Evolutionary conservation across 805 yeast species (phyloP).

Genomic region (Starmera dryadoides): DNA sequence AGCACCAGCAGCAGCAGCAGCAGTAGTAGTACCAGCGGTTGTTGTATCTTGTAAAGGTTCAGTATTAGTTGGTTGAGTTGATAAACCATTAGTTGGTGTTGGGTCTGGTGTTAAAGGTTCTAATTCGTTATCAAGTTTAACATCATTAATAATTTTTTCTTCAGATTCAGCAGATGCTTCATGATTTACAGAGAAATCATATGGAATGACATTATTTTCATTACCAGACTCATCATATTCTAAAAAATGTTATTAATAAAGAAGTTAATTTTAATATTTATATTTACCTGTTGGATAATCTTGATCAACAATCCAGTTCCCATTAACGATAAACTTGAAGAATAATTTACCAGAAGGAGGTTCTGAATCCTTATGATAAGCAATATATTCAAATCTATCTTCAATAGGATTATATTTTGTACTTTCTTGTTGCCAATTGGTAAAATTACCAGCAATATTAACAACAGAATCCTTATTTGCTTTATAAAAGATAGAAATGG

Average conservation of each 20-base stretch:
- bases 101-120: constrained; percentile 25
- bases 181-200: constrained; percentile 6
- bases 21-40: background rate
- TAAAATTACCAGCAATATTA: constrained; percentile 31
- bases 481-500: constrained; percentile 8
- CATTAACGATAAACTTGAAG: constrained; percentile 19
- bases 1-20: background rate
- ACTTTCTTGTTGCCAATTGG: constrained; percentile 22
- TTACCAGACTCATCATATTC: constrained; percentile 29
- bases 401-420: constrained; percentile 5
- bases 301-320: constrained; percentile 13
- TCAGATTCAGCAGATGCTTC: background rate
- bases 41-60: background rate
- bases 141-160: background rate
- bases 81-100: constrained; percentile 8
- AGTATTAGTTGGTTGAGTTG: background rate
- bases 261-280: constrained; percentile 22
- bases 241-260: too few species aligned
- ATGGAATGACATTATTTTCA: constrained; percentile 28
- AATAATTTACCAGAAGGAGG: constrained; percentile 14
- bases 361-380: constrained; percentile 3
- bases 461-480: constrained; percentile 12
- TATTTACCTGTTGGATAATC: constrained; percentile 14
- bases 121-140: constrained; percentile 5
- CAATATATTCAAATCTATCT: constrained; percentile 7